These are phyloP conservation scores for Backusella luteola DNA, from an alignment of 192 early-diverging fungal genomes.

Conservation along the genomic window DNA sequence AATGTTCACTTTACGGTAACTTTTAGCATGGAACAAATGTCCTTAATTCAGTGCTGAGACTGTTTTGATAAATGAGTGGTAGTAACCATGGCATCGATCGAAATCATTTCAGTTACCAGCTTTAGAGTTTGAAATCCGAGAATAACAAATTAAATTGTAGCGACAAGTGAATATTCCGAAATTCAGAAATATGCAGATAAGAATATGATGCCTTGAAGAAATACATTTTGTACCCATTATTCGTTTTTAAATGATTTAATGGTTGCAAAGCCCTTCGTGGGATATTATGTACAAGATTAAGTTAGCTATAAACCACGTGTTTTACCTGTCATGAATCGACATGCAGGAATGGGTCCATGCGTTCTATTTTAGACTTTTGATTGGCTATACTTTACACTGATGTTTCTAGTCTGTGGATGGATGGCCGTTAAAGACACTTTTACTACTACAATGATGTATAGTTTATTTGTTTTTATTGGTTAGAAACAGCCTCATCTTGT, in stretches of 20 bases:
- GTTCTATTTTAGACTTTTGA: neutral
- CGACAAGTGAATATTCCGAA: neutral
- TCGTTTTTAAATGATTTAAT: neutral
- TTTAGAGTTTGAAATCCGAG: neutral
- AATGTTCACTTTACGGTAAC: neutral
- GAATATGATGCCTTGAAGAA: neutral
- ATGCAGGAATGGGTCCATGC: neutral
- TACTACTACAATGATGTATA: neutral
- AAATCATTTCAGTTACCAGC: neutral
- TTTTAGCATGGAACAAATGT: neutral
- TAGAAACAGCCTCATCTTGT: neutral
- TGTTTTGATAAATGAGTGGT: neutral
- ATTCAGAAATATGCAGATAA: neutral
- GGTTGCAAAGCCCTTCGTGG: neutral
- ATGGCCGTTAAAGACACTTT: neutral
- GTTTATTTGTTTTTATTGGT: constrained; percentile 1
- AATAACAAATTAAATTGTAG: neutral
- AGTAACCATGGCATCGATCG: neutral
- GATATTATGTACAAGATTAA: neutral
- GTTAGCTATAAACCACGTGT: neutral
- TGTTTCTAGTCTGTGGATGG: neutral
- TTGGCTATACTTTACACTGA: neutral
- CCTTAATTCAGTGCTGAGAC: neutral
- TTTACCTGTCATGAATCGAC: neutral
- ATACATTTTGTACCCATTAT: neutral